These are phyloP conservation scores for Aplosporella prunicola DNA, from an alignment of 2,329 filamentous ascomycete species.

Conservation along the genomic window DNA sequence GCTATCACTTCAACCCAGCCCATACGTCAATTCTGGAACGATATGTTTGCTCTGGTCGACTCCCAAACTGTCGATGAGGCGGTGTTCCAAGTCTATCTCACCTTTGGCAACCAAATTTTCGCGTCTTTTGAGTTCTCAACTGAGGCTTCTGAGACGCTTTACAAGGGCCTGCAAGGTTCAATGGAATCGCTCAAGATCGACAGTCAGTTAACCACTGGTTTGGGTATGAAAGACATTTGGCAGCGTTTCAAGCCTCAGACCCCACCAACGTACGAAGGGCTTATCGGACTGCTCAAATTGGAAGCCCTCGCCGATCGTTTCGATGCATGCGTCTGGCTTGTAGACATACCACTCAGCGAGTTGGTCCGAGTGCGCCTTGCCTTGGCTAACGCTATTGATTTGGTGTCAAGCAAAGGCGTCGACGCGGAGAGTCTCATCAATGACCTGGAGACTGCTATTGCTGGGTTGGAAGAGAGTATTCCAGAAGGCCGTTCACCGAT, in stretches of 20 bases:
- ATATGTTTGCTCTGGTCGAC: slow-evolving; percentile 27
- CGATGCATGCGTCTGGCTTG: slow-evolving; percentile 32
- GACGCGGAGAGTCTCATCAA: slow-evolving; percentile 22
- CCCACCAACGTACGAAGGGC: slow-evolving; percentile 29
- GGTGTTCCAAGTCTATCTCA: slow-evolving; percentile 45
- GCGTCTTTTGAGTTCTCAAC: slow-evolving; percentile 8
- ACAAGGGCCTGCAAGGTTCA: slow-evolving; percentile 19
- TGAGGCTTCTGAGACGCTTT: slow-evolving; percentile 17
- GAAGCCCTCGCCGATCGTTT: slow-evolving; percentile 39
- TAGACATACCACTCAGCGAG: slow-evolving; percentile 22
- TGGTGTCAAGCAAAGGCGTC: slow-evolving; percentile 22
- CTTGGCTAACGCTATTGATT: slow-evolving; percentile 23
- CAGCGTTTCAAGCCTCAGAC: slow-evolving; percentile 55
- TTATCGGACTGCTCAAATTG: slow-evolving; percentile 32
- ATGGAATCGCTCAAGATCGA: slow-evolving; percentile 49
- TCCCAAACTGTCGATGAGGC: slow-evolving; percentile 39
- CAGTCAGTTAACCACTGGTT: slow-evolving; percentile 64
- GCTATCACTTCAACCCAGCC: slow-evolving; percentile 17
- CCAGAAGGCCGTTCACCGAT: slow-evolving; percentile 19
- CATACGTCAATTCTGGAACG: slow-evolving; percentile 36
- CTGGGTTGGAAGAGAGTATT: slow-evolving; percentile 22
- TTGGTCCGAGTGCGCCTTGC: slow-evolving; percentile 27
- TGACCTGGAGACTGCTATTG: slow-evolving; percentile 20
- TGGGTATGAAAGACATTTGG: slow-evolving; percentile 77
- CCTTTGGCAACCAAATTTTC: slow-evolving; percentile 21